Conservation (phyloP, 768 basidiomycete genomes). For the Mrakia blollopis region DNA sequence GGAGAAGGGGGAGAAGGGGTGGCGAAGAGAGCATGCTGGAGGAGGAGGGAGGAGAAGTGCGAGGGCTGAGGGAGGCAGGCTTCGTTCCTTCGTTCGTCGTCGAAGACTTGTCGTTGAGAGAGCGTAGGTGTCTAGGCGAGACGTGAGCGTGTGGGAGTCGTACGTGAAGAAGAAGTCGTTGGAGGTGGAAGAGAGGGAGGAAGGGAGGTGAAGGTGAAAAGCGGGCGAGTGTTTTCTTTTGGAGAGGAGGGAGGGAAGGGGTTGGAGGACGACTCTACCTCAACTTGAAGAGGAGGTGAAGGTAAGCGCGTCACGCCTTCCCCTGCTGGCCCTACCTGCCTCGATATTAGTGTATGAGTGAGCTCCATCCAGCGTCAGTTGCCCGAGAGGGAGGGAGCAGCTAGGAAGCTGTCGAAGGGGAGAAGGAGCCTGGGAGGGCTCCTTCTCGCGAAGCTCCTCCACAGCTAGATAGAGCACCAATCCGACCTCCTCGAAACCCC, state of each 20-base stretch:
- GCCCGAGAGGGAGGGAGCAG: background rate
- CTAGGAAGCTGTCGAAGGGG: background rate
- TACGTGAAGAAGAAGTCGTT: background rate
- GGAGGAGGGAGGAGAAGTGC: background rate
- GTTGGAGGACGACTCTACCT: background rate
- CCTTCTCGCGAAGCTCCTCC: background rate
- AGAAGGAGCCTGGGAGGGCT: background rate
- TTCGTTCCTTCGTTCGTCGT: background rate
- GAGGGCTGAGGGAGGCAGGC: background rate
- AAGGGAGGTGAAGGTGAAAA: background rate
- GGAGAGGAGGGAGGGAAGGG: background rate
- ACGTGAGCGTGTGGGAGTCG: background rate
- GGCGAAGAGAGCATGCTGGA: conserved; percentile 20
- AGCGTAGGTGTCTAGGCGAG: conserved; percentile 1
- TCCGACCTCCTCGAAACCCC: background rate
- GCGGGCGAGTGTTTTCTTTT: background rate
- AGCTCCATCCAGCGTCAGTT: too few species aligned
- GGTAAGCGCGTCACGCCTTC: background rate
- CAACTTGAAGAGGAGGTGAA: background rate
- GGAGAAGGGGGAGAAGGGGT: conserved; percentile 13
- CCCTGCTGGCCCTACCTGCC: background rate
- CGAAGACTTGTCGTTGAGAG: background rate
- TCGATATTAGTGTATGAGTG: too few species aligned
- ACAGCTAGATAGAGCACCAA: background rate
- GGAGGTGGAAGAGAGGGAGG: background rate